Base-by-base conservation (phyloP, 345 rosid genomes). In the Dipteronia sinensis region DNA sequence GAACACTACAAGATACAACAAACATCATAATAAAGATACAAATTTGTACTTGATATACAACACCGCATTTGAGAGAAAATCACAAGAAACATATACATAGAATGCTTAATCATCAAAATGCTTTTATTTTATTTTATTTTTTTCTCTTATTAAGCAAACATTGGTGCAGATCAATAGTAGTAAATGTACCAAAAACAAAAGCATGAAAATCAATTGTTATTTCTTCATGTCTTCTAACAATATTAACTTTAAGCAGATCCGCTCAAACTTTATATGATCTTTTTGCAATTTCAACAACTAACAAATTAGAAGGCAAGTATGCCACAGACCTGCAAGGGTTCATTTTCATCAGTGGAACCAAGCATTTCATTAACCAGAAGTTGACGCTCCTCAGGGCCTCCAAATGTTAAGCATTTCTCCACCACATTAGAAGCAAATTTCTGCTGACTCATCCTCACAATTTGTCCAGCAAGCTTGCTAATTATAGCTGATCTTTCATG, bases 401-500 rank as follows among this genome's bases (percentile, higher is more conserved):
- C 97, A 84, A 92, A 93, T 46, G 94, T 88, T 79, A 96, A 82
- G 85, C 98, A 96, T 78, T 91, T 94, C 86, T 93, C 99, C 58
- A 96, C 95, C 68, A 96, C 99, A 67, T 96, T 96, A 19, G 99
- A 96, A 81, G 99, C 99, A 76, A 91, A 96, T 85, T 96, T 96
- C 82, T 96, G 98, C 81, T 94, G 98, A 83, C 98, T 96, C 99
- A 96, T 92, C 82, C 85, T 90, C 73, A 96, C 97, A 62, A 96
- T 90, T 87, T 94, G 97, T 77, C 99, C 98, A 31, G 94, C 90
- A 79, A 96, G 93, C 90, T 93, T 82, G 76, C 82, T 84, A 64
- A 96, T 90, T 6, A 96, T 87, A 77, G 92, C 88, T 73, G 97
- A 83, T 76, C 94, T 84, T 78, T 93, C 95, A 40, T 91, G 87